These are phyloP conservation scores for grape (Vitis vinifera) DNA, from an alignment of 164 flowering plant species.

Conservation along the genomic window DNA sequence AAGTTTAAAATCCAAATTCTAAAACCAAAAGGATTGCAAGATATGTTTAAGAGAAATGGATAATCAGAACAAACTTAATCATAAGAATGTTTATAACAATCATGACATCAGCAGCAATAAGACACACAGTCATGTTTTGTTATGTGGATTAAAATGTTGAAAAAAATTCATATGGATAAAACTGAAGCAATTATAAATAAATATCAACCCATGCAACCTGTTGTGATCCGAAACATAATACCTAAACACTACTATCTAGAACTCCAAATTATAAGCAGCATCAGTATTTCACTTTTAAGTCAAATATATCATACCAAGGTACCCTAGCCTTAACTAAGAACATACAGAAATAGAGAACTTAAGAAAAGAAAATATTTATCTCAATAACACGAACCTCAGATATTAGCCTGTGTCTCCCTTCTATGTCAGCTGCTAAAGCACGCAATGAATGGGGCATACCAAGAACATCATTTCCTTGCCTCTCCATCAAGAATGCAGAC, in stretches of 20 bases:
- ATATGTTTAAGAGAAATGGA: too few relatives aligned
- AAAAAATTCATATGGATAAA: too few relatives aligned
- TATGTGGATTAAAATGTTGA: too few relatives aligned
- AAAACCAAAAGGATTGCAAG: too few relatives aligned
- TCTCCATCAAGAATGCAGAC: constrained; percentile 32
- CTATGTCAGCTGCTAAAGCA: constrained; percentile 42
- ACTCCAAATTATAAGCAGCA: neutral
- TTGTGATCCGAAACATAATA: neutral
- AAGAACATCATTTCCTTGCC: constrained; percentile 31
- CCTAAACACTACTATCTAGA: neutral
- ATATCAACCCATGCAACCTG: neutral
- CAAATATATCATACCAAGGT: neutral
- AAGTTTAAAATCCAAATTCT: too few relatives aligned
- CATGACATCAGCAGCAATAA: too few relatives aligned
- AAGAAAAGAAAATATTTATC: neutral
- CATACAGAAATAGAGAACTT: neutral
- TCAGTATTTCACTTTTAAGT: neutral
- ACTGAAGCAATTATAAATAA: too few relatives aligned
- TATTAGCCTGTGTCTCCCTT: constrained; percentile 49
- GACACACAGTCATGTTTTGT: too few relatives aligned
- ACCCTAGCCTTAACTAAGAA: neutral
- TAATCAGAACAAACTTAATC: too few relatives aligned
- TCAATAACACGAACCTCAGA: constrained; percentile 37
- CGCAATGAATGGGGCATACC: constrained; percentile 32
- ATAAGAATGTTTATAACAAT: too few relatives aligned